A percentile compares a stretch with the other conserved stretches of the same genome.
Evolutionary conservation across 2,329 filamentous ascomycete genomes (phyloP).

Genomic region (Beauveria pseudobassiana): DNA sequence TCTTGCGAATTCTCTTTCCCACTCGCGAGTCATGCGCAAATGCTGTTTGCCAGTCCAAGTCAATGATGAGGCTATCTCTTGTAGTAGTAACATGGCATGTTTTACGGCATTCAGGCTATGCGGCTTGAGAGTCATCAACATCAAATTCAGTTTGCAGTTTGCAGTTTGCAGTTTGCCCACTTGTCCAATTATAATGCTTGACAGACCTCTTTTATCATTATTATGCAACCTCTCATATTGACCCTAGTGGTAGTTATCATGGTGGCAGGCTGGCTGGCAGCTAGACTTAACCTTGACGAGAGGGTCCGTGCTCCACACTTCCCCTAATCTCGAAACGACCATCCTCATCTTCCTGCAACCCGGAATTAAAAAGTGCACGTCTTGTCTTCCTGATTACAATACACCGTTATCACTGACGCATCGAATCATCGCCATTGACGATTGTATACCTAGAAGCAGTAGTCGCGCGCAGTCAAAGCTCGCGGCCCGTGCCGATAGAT

Average conservation of each 20-base stretch:
- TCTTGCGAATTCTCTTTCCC: too few species aligned
- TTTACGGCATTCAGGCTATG: too few species aligned
- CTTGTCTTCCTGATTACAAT: background rate
- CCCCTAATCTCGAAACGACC: background rate
- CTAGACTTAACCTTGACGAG: background rate
- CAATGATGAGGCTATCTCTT: too few species aligned
- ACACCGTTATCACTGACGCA: background rate
- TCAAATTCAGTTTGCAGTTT: background rate
- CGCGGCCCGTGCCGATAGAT: background rate
- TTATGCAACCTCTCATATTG: background rate
- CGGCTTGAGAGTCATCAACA: too few species aligned
- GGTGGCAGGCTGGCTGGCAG: background rate
- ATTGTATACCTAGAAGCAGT: background rate
- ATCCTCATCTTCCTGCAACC: background rate
- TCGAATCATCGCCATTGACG: background rate
- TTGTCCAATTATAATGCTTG: background rate
- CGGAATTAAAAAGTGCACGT: background rate
- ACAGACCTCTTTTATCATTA: background rate
- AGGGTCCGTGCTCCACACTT: conserved; percentile 7
- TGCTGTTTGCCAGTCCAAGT: too few species aligned
- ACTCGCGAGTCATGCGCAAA: too few species aligned
- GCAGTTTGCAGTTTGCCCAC: background rate
- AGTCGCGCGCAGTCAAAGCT: background rate
- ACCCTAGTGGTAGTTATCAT: background rate
- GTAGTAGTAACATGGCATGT: too few species aligned